Evolutionary conservation across 176 grass and related monocot genomes (phyloP), one percentile per base, ranked within the genome.

Genomic region (Oryza punctata): DNA sequence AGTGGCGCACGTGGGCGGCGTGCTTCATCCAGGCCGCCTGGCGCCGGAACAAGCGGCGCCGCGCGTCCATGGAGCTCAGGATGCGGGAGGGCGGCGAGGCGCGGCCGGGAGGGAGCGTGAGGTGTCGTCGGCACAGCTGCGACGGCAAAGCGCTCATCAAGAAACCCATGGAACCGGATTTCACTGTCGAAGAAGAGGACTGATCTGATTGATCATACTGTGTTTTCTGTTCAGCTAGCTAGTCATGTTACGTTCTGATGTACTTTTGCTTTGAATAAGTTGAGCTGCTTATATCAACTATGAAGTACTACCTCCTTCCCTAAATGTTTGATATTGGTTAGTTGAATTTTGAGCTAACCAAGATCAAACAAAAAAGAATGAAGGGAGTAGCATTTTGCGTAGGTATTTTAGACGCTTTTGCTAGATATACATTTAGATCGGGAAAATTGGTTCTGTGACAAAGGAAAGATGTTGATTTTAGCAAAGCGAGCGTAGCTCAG

Each of bases 1-100:
- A 98, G 82, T 98, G 96, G 96, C 82, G 93, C 23, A 92, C 89
- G 6, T 98, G 96, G 96, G 96, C 93, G 5, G 91, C 89, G 1
- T 98, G 96, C 90, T 98, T 96, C 89, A 94, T 98, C 14, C 96
- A 98, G 67, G 96, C 93, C 8, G 94, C 96, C 0, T 98, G 96
- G 96, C 85, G 96, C 0, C 83, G 91, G 0, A 83, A 83, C 68
- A 95, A 85, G 85, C 89, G 93, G 21, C 77, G 73, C 52, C 87
- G 87, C 70, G 85, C 89, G 75, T 94, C 96, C 65, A 78, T 96
- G 24, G 93, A 98, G 27, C 77, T 94, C 26, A 90, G 77, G 33
- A 15, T 60, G 80, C 78, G 45, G 3, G 84, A 93, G 81, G 80
- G 46, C 19, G 4, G 63, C 11, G 41, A 40, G 21, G 61, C 15